Conservation (phyloP, 106 monocot species). For the Cymbidium sinense region DNA sequence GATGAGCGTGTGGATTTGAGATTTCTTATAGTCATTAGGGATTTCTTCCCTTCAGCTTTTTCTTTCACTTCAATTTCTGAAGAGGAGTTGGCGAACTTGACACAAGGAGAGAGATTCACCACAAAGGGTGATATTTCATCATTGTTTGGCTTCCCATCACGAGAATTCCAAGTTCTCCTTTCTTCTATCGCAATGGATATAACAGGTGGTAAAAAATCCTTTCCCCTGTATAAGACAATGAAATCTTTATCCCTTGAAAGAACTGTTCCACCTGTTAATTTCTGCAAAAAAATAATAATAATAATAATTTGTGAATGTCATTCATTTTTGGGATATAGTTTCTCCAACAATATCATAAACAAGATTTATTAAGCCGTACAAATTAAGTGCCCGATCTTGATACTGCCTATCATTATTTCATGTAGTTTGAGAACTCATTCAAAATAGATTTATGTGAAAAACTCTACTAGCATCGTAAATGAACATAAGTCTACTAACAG, state of each 20-base stretch:
- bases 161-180: conserved; percentile 47
- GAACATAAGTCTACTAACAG: not conserved
- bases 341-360: not conserved
- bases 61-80: conserved; percentile 12
- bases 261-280: conserved; percentile 83
- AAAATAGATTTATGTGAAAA: not conserved
- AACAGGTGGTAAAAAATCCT: conserved; percentile 89
- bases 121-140: conserved; percentile 3
- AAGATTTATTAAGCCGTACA: not conserved
- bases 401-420: not conserved
- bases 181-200: conserved; percentile 84
- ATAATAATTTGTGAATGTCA: too few relatives aligned
- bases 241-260: conserved; percentile 84
- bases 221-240: conserved; percentile 90
- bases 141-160: conserved; percentile 17
- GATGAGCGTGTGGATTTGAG: conserved; percentile 14
- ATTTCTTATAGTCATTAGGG: conserved; percentile 9
- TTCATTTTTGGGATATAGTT: not conserved
- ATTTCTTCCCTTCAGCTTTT: conserved; percentile 5
- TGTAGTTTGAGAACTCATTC: not conserved
- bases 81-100: not conserved
- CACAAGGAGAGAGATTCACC: not conserved
- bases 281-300: conserved; percentile 33
- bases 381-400: not conserved
- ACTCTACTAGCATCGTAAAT: not conserved